These are phyloP conservation scores for Staphylotrichum longicolle DNA, from an alignment of 495 filamentous ascomycete species.

Conservation along the genomic window DNA sequence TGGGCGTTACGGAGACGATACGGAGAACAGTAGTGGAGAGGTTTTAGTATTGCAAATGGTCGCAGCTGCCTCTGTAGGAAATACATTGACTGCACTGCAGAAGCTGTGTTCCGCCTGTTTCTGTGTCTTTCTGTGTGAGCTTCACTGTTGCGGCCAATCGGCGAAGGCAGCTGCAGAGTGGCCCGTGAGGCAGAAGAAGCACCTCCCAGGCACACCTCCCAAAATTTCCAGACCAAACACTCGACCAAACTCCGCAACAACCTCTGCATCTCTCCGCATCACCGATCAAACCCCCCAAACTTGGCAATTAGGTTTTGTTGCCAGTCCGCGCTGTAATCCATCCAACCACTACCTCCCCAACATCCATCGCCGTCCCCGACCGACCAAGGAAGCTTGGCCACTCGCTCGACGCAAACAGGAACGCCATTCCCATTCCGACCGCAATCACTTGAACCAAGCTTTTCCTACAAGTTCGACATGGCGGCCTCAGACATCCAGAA, in stretches of 20 bases:
- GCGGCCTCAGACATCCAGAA: conserved; percentile 52
- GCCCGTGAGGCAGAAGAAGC: conserved; percentile 16
- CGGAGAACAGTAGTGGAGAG: background rate
- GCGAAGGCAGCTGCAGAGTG: conserved; percentile 21
- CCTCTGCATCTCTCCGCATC: conserved; percentile 8
- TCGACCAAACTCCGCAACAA: background rate
- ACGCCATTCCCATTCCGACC: conserved; percentile 1
- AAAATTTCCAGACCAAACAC: conserved; percentile 19
- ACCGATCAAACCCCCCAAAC: conserved; percentile 1
- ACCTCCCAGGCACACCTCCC: conserved; percentile 2
- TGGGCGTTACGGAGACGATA: background rate
- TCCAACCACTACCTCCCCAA: conserved; percentile 1
- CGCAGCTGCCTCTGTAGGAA: background rate
- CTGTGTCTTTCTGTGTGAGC: conserved; percentile 29
- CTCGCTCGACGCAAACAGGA: conserved; percentile 2
- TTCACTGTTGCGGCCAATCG: conserved; percentile 23
- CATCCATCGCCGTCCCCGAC: conserved; percentile 3
- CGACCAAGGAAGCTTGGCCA: conserved; percentile 1
- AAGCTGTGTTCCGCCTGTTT: conserved; percentile 23
- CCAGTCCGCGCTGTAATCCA: background rate
- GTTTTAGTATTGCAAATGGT: background rate
- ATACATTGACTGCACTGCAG: background rate
- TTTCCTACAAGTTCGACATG: conserved; percentile 39
- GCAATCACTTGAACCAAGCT: conserved; percentile 8
- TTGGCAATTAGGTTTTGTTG: conserved; percentile 17